Base-by-base conservation (phyloP, 192 early-diverging fungal genomes). In the Gonapodya sp. region DNA sequence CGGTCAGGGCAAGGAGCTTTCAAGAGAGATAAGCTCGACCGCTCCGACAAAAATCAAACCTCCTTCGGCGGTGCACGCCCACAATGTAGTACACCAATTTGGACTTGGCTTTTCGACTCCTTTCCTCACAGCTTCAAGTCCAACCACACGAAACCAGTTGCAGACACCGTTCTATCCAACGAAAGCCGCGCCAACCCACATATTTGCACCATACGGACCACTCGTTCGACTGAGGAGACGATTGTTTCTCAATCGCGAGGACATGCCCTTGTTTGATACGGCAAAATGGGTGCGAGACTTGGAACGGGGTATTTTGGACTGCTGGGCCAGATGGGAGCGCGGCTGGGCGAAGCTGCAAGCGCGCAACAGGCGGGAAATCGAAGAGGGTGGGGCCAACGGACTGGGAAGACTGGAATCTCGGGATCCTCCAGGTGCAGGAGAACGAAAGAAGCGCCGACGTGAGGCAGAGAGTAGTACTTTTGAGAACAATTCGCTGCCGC, bases 241-340 rank as follows among this genome's bases (percentile, higher is more conserved):
- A 73, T 83, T 98, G 33, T 98, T 94, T 85, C 82, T 96, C 82
- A 88, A 84, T 34, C 89, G 96, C 35, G 96, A 98, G 72, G 81
- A 77, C n/a, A 93, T 91, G 37, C 88, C 91, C 1, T 84, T 98
- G 36, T 98, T 96, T 87, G 95, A 98, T 84, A 98, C 96, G 33
- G 83, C 84, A 35, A 87, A 92, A 18, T 96, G 94, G 94, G 95
- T 95, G 0, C 85, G 92, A 35, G 93, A 94, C 80, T 83, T 98
- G 46, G 95, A 97, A 87, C 84, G 83, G 1, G 95, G 94, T 0
- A 35, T 83, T 33, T 80, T 73, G 33, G 34, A 73, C 1, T 82
- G 83, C 1, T 82, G 73, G 1, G 36, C 46, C 72, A n/a, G 80
- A 79, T 87, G 81, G 81, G 35, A 36, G 34, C 35, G 30, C 24